Conservation (phyloP, 768 basidiomycete genomes). For the Sporobolomyces phaffii region DNA sequence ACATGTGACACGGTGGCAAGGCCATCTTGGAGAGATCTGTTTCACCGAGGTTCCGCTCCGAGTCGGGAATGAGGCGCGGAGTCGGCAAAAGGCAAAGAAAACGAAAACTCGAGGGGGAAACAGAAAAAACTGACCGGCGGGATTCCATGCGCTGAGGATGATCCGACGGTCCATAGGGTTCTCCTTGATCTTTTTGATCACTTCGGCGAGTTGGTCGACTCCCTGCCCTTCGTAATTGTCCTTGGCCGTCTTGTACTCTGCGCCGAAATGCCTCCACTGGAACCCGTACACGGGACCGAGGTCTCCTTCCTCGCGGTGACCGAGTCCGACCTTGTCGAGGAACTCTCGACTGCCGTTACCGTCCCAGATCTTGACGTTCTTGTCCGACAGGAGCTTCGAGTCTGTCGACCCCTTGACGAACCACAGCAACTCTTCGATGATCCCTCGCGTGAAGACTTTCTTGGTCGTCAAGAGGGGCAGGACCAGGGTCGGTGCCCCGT, state of each 20-base stretch:
- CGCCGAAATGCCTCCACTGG: slow-evolving; percentile 44
- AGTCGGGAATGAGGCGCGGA: too few species aligned
- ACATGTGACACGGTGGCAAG: slow-evolving; percentile 94
- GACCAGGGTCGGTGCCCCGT: slow-evolving; percentile 49
- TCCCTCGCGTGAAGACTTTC: slow-evolving; percentile 82
- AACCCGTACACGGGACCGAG: slow-evolving; percentile 89
- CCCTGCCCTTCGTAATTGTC: slow-evolving; percentile 46
- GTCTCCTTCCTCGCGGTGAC: slow-evolving; percentile 79
- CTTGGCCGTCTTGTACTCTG: slow-evolving; percentile 46
- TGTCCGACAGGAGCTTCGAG: slow-evolving; percentile 63
- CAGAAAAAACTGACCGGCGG: slow-evolving; percentile 63
- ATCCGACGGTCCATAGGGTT: slow-evolving; percentile 90
- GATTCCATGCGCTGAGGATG: slow-evolving; percentile 95
- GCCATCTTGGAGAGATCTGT: slow-evolving; percentile 91
- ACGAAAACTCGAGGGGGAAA: neutral
- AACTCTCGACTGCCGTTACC: slow-evolving; percentile 88
- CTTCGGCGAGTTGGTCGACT: slow-evolving; percentile 84
- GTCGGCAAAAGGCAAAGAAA: too few species aligned
- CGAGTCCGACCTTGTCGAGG: slow-evolving; percentile 74
- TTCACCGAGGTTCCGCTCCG: too few species aligned
- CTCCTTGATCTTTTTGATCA: slow-evolving; percentile 83
- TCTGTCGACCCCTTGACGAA: slow-evolving; percentile 82
- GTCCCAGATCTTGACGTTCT: slow-evolving; percentile 95
- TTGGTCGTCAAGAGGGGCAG: slow-evolving; percentile 93
- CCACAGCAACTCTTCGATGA: slow-evolving; percentile 91